Base-by-base conservation (phyloP, 805 yeast genomes). In the Zygosaccharomyces bailii region DNA sequence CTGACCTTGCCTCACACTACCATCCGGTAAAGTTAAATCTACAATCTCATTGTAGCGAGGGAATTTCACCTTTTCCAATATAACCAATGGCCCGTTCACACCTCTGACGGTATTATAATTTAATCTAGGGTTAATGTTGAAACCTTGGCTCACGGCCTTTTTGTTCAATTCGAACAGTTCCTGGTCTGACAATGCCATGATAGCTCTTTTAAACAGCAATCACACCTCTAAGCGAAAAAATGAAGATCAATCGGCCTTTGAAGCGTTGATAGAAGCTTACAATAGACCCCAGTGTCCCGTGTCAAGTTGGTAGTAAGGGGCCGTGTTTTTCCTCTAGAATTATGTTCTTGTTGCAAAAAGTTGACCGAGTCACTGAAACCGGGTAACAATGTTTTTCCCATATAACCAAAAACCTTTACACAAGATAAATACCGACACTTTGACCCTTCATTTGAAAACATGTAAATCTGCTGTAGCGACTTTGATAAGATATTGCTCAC, bases 41-140 rank as follows among this genome's bases (percentile, higher is more conserved):
- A 93, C 99, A 72, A 93, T 93, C 72, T 93, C 99, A 62, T 91
- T 89, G 73, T 79, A 93, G 62, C 95, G 83, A 47, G 95, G 95
- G 67, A 81, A 84, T 67, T 85, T 86, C 60, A 86, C 93, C 52
- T 86, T 83, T 65, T 86, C 91, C 56, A 86, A 71, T 56, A 86
- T 90, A 50, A 93, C 99, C 67, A 93, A 79, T 4, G 99, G 99
- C 51, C 99, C 99, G 69, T 95, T 93, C 61, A 93, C 95, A 68
- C 98, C 98, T 44, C 91, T 91, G 50, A 93, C 99, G 23, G 99
- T 93, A 74, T 93, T 93, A 72, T 93, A 93, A 60, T 83, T 85
- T 59, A 86, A 66, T 71, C 96, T 82, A 49, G 98, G 98, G 66
- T 87, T 84, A 62, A 90, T 82, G 52, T 86, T 82, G 74, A 89